Evolutionary conservation across 345 rosid genomes (phyloP).

Genomic region (Salix exigua): DNA sequence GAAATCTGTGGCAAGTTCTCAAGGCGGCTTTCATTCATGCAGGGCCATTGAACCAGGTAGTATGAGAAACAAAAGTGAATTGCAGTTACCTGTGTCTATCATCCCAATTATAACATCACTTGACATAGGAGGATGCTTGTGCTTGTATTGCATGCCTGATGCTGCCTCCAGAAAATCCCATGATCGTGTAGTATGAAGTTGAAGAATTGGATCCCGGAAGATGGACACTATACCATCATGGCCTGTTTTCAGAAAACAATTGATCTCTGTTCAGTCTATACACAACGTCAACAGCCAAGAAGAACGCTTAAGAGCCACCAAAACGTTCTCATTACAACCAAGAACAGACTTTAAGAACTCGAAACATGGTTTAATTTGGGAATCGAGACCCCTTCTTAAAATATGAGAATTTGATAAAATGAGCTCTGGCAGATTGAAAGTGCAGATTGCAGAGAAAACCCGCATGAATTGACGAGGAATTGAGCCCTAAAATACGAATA

Average conservation of each 20-base stretch:
- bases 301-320: constrained; percentile 9
- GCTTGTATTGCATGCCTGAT: constrained; percentile 12
- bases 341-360: constrained; percentile 10
- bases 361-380: constrained; percentile 15
- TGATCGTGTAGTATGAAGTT: constrained; percentile 79
- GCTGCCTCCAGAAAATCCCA: constrained; percentile 66
- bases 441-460: constrained; percentile 22
- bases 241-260: constrained; percentile 31
- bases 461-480: constrained; percentile 19
- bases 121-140: constrained; percentile 15
- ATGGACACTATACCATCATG: constrained; percentile 53
- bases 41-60: background rate
- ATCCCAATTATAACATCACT: constrained; percentile 59
- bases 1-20: too few relatives aligned
- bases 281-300: constrained; percentile 9
- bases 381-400: constrained; percentile 10
- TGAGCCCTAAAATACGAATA: constrained; percentile 9
- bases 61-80: background rate
- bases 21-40: too few relatives aligned
- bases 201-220: constrained; percentile 52
- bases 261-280: background rate
- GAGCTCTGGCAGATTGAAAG: constrained; percentile 13
- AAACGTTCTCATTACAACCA: constrained; percentile 8
- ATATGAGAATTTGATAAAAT: constrained; percentile 12
- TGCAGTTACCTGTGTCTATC: constrained; percentile 46